These are phyloP conservation scores for Exophiala xenobiotica DNA, from an alignment of 2,329 filamentous ascomycete species.

Conservation along the genomic window DNA sequence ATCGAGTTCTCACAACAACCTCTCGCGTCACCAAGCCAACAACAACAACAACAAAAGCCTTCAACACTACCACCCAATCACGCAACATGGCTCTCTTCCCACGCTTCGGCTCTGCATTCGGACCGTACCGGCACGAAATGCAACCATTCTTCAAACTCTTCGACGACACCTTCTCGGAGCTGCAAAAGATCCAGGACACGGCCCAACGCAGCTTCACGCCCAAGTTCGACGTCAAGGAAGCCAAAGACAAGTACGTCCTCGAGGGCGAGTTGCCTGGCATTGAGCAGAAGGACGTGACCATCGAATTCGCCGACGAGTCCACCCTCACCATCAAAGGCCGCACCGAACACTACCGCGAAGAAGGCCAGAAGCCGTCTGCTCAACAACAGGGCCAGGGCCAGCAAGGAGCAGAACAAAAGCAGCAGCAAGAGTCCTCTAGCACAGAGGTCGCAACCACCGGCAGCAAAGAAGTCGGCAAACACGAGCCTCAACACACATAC, in stretches of 20 bases:
- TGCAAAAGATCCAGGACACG: slow-evolving; percentile 29
- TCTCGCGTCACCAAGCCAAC: slow-evolving; percentile 8
- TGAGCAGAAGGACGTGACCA: slow-evolving; percentile 45
- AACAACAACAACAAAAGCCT: no score
- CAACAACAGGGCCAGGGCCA: not conserved
- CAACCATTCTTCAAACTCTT: slow-evolving; percentile 28
- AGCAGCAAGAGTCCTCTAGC: slow-evolving; percentile 16
- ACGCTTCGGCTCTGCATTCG: slow-evolving; percentile 19
- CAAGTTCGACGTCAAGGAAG: slow-evolving; percentile 50
- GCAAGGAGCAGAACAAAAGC: not conserved
- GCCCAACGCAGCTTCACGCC: slow-evolving; percentile 39
- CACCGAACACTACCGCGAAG: slow-evolving; percentile 39
- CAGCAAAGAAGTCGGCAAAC: slow-evolving; percentile 34
- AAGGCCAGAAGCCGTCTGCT: slow-evolving; percentile 17
- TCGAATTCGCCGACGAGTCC: slow-evolving; percentile 49
- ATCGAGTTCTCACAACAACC: slow-evolving; percentile 10
- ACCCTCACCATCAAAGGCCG: slow-evolving; percentile 48
- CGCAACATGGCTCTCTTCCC: slow-evolving; percentile 26
- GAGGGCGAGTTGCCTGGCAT: slow-evolving; percentile 53
- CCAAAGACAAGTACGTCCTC: slow-evolving; percentile 44
- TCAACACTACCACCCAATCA: slow-evolving; percentile 9
- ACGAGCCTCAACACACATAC: slow-evolving; percentile 45
- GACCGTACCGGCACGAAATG: slow-evolving; percentile 19
- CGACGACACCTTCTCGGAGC: slow-evolving; percentile 31
- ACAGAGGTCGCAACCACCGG: slow-evolving; percentile 31